Evolutionary conservation across 2,329 filamentous ascomycete species (phyloP), one percentile per base, ranked within the genome.

Genomic region (Drechslera avenae): DNA sequence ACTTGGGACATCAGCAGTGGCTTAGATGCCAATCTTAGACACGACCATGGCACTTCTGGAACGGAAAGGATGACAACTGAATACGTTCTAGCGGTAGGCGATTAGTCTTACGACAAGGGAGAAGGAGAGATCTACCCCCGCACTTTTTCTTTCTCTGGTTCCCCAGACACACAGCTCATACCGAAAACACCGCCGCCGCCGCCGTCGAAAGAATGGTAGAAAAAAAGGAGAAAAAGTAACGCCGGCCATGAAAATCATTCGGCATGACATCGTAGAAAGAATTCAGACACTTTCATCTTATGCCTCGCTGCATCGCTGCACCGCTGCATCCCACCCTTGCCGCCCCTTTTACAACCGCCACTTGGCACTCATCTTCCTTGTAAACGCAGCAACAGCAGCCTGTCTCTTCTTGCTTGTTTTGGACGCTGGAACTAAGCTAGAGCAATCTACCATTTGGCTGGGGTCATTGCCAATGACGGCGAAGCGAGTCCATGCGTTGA

Each of bases 391-490:
- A 30, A 46, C 46, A 3, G 17, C 19, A 2, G 21, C 21, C 7
- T 39, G 34, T 17, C 54, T 42, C 32, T 34, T 50, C 14, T 31
- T 41, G 10, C 21, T 46, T 23, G 39, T 16, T 3, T 26, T 36
- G 2, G 44, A 46, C 9, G 8, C 41, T 1, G 57, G 59, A 6
- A 66, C 49, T 30, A 64, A 32, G 19, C 44, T 54, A 4, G 64
- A 64, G 46, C 63, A 68, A 16, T 68, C 64, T 6, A 53, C 45
- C 18, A 67, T 42, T 30, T 54, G 60, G 2, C 35, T 50, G 1
- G 52, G 58, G 23, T 66, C 56, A 12, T 62, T 68, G 1, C 63
- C 63, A 13, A 66, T 54, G 5, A 66, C 60, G 0, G 54, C 39
- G 16, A 67, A 63, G 1, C 59, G 45, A 7, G 63, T 52, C 62